A percentile compares a stretch with the other conserved stretches of the same genome.
Conservation (phyloP, 306 rosid species). For the Canavalia ensiformis region DNA sequence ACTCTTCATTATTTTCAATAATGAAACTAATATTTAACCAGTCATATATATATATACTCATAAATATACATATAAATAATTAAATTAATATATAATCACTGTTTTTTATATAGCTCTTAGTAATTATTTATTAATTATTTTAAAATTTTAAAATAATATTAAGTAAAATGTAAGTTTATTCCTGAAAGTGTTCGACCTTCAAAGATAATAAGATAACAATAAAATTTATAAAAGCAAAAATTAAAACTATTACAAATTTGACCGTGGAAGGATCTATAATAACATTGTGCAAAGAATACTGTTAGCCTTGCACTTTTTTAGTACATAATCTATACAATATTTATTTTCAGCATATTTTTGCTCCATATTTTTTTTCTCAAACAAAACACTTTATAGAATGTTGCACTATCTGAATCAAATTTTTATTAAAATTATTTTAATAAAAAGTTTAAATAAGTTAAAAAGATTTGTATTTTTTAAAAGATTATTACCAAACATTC, state of each 20-base stretch:
- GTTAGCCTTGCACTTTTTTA: neutral
- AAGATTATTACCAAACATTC: neutral
- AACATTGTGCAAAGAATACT: neutral
- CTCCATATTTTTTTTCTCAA: neutral
- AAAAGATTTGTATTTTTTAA: neutral
- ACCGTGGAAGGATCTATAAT: neutral
- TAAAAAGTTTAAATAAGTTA: too few species aligned
- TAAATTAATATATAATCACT: too few species aligned
- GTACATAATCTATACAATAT: neutral
- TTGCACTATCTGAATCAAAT: neutral
- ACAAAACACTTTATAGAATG: neutral
- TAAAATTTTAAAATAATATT: neutral
- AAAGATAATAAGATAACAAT: neutral
- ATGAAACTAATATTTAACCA: too few species aligned
- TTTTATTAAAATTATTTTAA: too few species aligned
- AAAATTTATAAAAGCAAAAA: neutral
- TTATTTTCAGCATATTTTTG: neutral
- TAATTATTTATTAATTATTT: too few species aligned
- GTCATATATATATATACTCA: too few species aligned
- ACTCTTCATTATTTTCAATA: too few species aligned
- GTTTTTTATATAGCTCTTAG: too few species aligned
- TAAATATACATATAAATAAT: too few species aligned
- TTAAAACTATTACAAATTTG: neutral
- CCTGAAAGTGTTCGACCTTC: neutral
- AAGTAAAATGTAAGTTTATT: neutral